Conservation (phyloP, 176 grass and related monocot genomes). For the Tuctoria greenei region DNA sequence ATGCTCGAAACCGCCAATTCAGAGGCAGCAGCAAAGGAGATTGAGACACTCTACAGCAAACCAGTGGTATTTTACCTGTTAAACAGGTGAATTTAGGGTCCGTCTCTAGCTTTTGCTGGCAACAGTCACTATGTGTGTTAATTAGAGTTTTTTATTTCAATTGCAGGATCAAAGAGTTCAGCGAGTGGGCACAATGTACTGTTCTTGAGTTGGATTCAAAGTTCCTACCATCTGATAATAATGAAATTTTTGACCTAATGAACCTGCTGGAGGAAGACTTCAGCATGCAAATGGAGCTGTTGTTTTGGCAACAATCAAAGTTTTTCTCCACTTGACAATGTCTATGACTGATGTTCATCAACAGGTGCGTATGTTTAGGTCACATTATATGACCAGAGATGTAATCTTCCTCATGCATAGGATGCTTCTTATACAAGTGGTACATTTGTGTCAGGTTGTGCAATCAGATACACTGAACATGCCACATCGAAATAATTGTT, state of each 20-base stretch:
- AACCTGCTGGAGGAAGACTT: slow-evolving; percentile 99
- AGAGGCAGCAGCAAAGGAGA: slow-evolving; percentile 84
- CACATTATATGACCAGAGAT: slow-evolving; percentile 8
- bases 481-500: background rate
- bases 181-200: slow-evolving; percentile 93
- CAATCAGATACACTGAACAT: slow-evolving; percentile 21
- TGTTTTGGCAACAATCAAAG: slow-evolving; percentile 97
- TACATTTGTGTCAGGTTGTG: background rate
- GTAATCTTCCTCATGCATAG: slow-evolving; percentile 6
- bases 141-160: background rate
- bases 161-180: slow-evolving; percentile 94
- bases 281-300: slow-evolving; percentile 99
- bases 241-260: slow-evolving; percentile 96
- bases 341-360: slow-evolving; percentile 99
- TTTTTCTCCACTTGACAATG: slow-evolving; percentile 99
- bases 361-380: slow-evolving; percentile 62
- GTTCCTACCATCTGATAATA: slow-evolving; percentile 91
- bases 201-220: slow-evolving; percentile 87
- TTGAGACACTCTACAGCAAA: slow-evolving; percentile 89
- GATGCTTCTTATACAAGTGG: background rate
- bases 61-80: slow-evolving; percentile 73
- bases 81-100: slow-evolving; percentile 64
- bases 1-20: slow-evolving; percentile 75
- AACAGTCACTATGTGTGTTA: slow-evolving; percentile 5
- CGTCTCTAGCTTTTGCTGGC: background rate